Evolutionary conservation across 345 rosid species (phyloP), one percentile per base, ranked within the genome.

Genomic region (Boechera stricta): DNA sequence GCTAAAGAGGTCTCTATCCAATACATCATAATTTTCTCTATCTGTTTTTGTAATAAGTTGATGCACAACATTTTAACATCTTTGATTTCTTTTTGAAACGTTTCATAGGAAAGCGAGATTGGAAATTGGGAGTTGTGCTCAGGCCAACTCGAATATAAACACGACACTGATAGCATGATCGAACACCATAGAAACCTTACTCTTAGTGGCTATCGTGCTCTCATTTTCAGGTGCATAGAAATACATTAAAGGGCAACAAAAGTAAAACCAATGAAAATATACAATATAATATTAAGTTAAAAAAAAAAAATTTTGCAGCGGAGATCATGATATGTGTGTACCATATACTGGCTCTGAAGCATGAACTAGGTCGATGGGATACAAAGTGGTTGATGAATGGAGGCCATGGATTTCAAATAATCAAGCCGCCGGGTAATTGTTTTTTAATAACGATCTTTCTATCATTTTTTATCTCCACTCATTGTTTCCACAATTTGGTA

Each of bases 251-350:
- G 18, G 39, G 15, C 31, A 31, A 48, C 11, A 5, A 28, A 29
- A 26, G 67, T 62, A 12, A 4, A 62, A 62, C 35, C 16, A 67
- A 38, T 18, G n/a, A 60, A n/a, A n/a, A 7, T 33, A 18, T 58
- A 33, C 2, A 32, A 3, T 10, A 18, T 38, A 18, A 18, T 5
- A 16, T 16, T 16, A 16, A 16, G 16, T 16, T 16, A 16, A 16
- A 16, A 16, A 16, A 16, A 16, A 16, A 16, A 16, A 16, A 16
- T 16, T 16, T 16, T 58, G 38, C 80, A 94, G 97, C 4, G 98
- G 95, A 58, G 98, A 94, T 86, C 97, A 94, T 59, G 97, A 90
- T 74, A 87, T 94, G 97, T 92, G 97, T 49, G 90, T 94, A 67
- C 98, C 98, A 3, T 94, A 77, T 81, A 92, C 98, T 0, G 97